Base-by-base conservation (phyloP, 23 red algal species). In the Gracilaria gracilis region DNA sequence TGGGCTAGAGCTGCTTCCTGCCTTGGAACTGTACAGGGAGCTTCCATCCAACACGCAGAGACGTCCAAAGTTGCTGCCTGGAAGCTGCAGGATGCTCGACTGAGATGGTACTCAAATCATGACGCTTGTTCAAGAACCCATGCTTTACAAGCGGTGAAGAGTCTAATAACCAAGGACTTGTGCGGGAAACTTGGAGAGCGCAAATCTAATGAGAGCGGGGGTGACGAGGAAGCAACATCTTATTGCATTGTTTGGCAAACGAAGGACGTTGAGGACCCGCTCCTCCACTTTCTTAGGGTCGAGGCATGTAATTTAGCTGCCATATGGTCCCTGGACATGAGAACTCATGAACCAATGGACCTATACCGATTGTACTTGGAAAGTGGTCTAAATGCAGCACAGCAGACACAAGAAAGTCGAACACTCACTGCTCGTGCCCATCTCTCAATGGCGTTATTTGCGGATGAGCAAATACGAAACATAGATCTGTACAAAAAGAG, bases 281-380 rank as follows among this genome's bases (percentile, higher is more conserved):
- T 57, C 21, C 66, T 87, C 17, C 59, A 67, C 9, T 71, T 82
- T 71, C 69, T 95, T 31, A 66, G 93, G 47, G 74, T 78, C 21
- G 85, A 90, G 64, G 93, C 93, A 42, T 95, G 93, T 57, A 32
- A 35, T 23, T 57, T 95, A 19, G 93, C 84, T 62, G 84, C 93
- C 1, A 53, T 27, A 28, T 95, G 93, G 93, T 90, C 80, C 0
- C 57, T 88, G 14, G 86, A 90, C 50, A 95, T 88, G 93, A 88
- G 80, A 51, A 88, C 78, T 42, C 59, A 84, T 50, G 79, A 95
- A 49, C 79, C 85, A 31, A 84, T 84, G 72, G 64, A 67, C 46
- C 38, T 94, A 0, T 95, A 90, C 81, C 33, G 39, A 33, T 71
- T 65, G 25, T 95, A 81, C 54, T 62, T 95, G 37, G 75, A 84